Conservation (phyloP, 257 asterid genomes). For the Solanum rostratum region DNA sequence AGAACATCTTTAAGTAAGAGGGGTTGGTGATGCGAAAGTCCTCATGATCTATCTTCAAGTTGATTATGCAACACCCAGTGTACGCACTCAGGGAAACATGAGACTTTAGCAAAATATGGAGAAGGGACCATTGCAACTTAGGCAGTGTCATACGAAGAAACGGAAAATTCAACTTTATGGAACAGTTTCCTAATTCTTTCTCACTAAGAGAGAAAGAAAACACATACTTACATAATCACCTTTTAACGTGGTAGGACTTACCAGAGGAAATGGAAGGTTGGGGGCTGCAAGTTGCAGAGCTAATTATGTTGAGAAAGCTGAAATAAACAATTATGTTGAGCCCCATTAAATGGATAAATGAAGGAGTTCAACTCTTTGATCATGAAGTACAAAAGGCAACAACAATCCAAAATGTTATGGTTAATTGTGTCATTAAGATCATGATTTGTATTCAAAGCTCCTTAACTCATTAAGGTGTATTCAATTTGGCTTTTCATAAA, state of each 20-base stretch:
- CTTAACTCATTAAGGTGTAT: too few species aligned
- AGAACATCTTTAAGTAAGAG: slow-evolving; percentile 53
- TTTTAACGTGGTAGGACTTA: not conserved
- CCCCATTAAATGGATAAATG: too few species aligned
- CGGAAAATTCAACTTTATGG: slow-evolving; percentile 34
- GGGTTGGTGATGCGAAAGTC: slow-evolving; percentile 55
- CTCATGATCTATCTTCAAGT: slow-evolving; percentile 79
- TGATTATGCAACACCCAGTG: slow-evolving; percentile 72
- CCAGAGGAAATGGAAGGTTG: not conserved
- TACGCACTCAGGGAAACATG: slow-evolving; percentile 64
- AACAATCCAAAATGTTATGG: too few species aligned
- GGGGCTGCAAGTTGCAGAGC: not conserved
- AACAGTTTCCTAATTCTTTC: slow-evolving; percentile 50
- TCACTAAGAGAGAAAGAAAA: not conserved
- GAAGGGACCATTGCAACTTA: slow-evolving; percentile 99
- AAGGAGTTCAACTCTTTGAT: too few species aligned
- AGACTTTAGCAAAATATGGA: slow-evolving; percentile 39
- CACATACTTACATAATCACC: not conserved
- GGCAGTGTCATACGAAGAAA: slow-evolving; percentile 82
- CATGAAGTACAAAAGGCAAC: too few species aligned
- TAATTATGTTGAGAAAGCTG: too few species aligned
- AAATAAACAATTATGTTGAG: too few species aligned
- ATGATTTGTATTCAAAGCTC: too few species aligned
- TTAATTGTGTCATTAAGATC: too few species aligned
- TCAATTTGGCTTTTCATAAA: too few species aligned